A percentile compares a stretch with the other conserved stretches of the same genome.
Evolutionary conservation across 768 basidiomycete species (phyloP).

Genomic region (Hydnum rufescens): DNA sequence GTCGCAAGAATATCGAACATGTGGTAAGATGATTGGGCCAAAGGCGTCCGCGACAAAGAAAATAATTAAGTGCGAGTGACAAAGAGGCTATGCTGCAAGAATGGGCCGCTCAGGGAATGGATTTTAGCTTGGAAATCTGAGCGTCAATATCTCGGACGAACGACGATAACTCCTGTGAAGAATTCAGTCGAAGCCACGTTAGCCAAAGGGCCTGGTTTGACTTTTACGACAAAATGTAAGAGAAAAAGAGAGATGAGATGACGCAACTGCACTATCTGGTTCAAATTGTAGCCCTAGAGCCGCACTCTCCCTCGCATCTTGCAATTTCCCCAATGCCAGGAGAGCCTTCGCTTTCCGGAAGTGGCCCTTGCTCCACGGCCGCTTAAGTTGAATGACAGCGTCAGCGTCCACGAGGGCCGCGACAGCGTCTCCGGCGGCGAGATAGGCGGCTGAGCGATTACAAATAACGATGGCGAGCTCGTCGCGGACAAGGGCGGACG

Average conservation of each 20-base stretch:
- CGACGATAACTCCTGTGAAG: slow-evolving; percentile 9
- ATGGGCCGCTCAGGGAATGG: neutral
- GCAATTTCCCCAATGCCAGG: slow-evolving; percentile 40
- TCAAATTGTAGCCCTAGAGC: slow-evolving; percentile 75
- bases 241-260: neutral
- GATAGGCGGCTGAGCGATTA: slow-evolving; percentile 79
- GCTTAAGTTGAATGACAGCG: slow-evolving; percentile 63
- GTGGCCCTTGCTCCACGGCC: slow-evolving; percentile 88
- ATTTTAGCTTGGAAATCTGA: slow-evolving; percentile 4
- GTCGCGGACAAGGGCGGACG: slow-evolving; percentile 62
- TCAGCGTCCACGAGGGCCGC: slow-evolving; percentile 79
- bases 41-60: too few relatives aligned
- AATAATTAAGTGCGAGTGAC: too few relatives aligned
- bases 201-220: neutral
- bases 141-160: slow-evolving; percentile 10
- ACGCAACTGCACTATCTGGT: slow-evolving; percentile 35
- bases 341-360: slow-evolving; percentile 87
- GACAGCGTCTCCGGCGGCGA: slow-evolving; percentile 53
- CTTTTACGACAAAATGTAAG: neutral
- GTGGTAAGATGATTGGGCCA: too few relatives aligned
- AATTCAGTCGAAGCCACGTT: neutral
- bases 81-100: neutral
- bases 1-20: too few relatives aligned
- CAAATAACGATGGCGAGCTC: slow-evolving; percentile 79
- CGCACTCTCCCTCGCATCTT: slow-evolving; percentile 69